Percentiles rank a stretch among this genome's conserved stretches.
phyloP scores from a whole-genome alignment of 805 yeast species.

The Jamesozyma spencerorum region DNA sequence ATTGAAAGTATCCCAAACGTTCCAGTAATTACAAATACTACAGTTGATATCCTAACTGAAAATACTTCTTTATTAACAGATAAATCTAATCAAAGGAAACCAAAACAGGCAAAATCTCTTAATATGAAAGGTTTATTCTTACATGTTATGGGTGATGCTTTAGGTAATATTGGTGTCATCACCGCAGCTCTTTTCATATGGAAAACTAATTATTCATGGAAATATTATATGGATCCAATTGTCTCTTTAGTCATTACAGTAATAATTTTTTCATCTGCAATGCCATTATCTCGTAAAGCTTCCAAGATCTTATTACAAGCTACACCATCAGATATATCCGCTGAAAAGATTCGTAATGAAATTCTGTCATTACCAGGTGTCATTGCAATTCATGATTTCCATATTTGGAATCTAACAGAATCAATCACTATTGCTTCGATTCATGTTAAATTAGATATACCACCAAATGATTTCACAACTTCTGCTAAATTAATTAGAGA shows the following conservation, averaged over 20 bases:
- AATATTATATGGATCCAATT: slow-evolving; percentile 74
- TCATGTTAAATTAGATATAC: slow-evolving; percentile 65
- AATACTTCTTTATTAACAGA: too few species aligned
- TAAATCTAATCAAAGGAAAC: neutral
- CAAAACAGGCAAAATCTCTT: slow-evolving; percentile 46
- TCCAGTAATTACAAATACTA: neutral
- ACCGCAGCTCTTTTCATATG: slow-evolving; percentile 83
- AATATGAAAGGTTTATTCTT: slow-evolving; percentile 96
- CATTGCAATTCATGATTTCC: slow-evolving; percentile 85
- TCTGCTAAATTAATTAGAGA: slow-evolving; percentile 69
- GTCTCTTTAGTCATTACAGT: slow-evolving; percentile 78
- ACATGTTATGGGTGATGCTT: slow-evolving; percentile 92
- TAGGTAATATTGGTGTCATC: slow-evolving; percentile 92
- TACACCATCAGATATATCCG: slow-evolving; percentile 75
- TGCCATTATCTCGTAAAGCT: slow-evolving; percentile 80
- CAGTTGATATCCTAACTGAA: slow-evolving; percentile 32
- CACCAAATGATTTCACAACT: slow-evolving; percentile 57
- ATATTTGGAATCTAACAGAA: slow-evolving; percentile 92
- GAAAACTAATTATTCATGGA: slow-evolving; percentile 88
- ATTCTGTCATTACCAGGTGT: slow-evolving; percentile 64
- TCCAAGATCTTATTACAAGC: slow-evolving; percentile 87
- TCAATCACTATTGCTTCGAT: slow-evolving; percentile 77
- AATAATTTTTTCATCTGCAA: slow-evolving; percentile 82
- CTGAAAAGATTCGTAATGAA: slow-evolving; percentile 62
- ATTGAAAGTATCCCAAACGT: neutral